A percentile compares a stretch with the other conserved stretches of the same genome.
phyloP scores from a whole-genome alignment of 169 alveolate species.

The Cryptosporidium parvum region DNA sequence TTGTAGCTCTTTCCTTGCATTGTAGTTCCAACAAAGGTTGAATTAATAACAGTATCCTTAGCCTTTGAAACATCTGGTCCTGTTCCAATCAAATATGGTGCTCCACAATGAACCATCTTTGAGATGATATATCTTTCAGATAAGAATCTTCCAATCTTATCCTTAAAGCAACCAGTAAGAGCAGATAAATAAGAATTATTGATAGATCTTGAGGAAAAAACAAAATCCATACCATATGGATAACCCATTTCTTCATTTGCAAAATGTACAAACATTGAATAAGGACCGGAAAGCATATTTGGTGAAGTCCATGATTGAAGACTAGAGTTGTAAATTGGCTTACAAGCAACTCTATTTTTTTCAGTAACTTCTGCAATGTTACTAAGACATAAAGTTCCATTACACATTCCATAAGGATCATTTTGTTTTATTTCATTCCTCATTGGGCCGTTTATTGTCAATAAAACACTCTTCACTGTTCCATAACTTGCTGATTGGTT shows the following conservation, averaged over 20 bases:
- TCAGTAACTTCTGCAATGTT: slow-evolving; percentile 48
- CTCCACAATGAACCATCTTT: slow-evolving; percentile 22
- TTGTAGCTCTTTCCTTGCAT: slow-evolving; percentile 66
- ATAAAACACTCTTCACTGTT: slow-evolving; percentile 22
- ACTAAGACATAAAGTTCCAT: slow-evolving; percentile 60
- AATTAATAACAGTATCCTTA: neutral
- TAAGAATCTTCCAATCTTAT: slow-evolving; percentile 12
- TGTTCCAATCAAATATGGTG: slow-evolving; percentile 19
- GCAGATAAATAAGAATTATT: slow-evolving; percentile 29
- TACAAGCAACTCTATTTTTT: slow-evolving; percentile 21
- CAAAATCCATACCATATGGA: slow-evolving; percentile 75
- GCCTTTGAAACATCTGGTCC: slow-evolving; percentile 67
- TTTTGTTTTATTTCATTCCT: neutral
- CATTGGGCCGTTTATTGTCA: neutral
- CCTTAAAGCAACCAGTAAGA: slow-evolving; percentile 1
- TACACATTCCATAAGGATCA: slow-evolving; percentile 50
- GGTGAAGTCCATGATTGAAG: slow-evolving; percentile 71
- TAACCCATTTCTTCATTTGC: slow-evolving; percentile 72
- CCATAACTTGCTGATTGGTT: slow-evolving; percentile 34
- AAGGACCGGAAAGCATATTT: neutral
- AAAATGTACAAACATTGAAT: slow-evolving; percentile 27
- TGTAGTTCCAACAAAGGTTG: slow-evolving; percentile 48
- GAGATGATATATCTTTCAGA: neutral
- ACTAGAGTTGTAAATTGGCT: slow-evolving; percentile 20
- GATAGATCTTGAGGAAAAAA: slow-evolving; percentile 34